Percentiles rank a stretch among this genome's conserved stretches.
Conservation (phyloP, 2,329 filamentous ascomycete species). For the Neofusicoccum laricinum region DNA sequence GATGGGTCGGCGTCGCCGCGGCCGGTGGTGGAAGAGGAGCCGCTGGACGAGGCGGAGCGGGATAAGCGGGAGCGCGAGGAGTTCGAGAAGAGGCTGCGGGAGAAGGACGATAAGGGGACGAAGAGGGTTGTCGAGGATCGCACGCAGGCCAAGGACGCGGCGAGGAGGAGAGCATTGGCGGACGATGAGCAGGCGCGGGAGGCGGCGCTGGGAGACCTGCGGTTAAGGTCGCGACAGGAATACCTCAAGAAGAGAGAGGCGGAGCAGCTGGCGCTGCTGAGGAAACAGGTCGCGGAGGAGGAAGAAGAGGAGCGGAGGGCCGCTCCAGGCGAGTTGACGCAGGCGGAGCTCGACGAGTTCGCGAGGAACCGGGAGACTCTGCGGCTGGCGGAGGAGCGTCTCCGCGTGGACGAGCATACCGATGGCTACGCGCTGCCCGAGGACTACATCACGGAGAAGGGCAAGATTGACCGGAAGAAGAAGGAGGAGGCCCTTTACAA, state of each 20-base stretch:
- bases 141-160: slow-evolving; percentile 53
- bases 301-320: slow-evolving; percentile 67
- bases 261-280: slow-evolving; percentile 79
- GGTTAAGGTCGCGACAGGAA: slow-evolving; percentile 81
- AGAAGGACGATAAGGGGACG: slow-evolving; percentile 67
- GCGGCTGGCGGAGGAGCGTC: slow-evolving; percentile 76
- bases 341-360: slow-evolving; percentile 82
- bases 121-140: slow-evolving; percentile 66
- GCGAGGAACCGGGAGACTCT: slow-evolving; percentile 78
- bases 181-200: slow-evolving; percentile 63
- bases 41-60: slow-evolving; percentile 17
- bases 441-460: slow-evolving; percentile 91
- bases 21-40: slow-evolving; percentile 42
- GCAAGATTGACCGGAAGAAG: slow-evolving; percentile 79
- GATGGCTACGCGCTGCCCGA: slow-evolving; percentile 93
- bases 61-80: slow-evolving; percentile 70
- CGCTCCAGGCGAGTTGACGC: slow-evolving; percentile 71
- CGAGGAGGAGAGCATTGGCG: slow-evolving; percentile 60
- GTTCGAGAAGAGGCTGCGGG: slow-evolving; percentile 71
- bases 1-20: slow-evolving; percentile 51
- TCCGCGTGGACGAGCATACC: slow-evolving; percentile 84
- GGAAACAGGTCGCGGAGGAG: slow-evolving; percentile 88
- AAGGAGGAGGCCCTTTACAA: slow-evolving; percentile 90
- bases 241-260: slow-evolving; percentile 91
- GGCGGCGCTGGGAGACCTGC: slow-evolving; percentile 74